Evolutionary conservation across 352 stramenopile genomes (phyloP).

Genomic region (Phytophthora brassicae): DNA sequence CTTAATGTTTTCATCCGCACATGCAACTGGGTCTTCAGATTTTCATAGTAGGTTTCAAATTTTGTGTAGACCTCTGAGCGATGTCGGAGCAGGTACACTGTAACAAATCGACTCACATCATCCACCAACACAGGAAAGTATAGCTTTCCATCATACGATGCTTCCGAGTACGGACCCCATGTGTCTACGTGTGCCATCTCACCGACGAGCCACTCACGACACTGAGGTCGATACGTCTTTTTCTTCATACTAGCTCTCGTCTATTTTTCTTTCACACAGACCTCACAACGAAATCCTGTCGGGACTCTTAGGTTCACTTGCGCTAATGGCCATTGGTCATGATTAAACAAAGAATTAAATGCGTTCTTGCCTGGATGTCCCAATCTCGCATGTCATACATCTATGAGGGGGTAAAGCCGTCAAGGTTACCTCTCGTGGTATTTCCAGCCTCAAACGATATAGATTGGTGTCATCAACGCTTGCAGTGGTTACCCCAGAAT

Average conservation of each 20-base stretch:
- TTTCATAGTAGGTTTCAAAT: slow-evolving; percentile 16
- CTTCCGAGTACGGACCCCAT: slow-evolving; percentile 3
- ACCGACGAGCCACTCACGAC: slow-evolving; percentile 1
- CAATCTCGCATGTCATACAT: slow-evolving; percentile 1
- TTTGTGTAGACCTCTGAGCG: slow-evolving; percentile 22
- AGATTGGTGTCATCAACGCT: background rate
- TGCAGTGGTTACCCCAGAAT: background rate
- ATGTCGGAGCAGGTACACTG: slow-evolving; percentile 8
- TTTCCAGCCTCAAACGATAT: slow-evolving; percentile 2
- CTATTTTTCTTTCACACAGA: background rate
- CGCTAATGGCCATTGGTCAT: slow-evolving; percentile 1
- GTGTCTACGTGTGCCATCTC: slow-evolving; percentile 1
- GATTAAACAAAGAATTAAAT: slow-evolving; percentile 8
- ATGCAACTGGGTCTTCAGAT: slow-evolving; percentile 12
- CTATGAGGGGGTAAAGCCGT: background rate
- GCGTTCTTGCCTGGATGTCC: background rate
- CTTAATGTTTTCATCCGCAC: slow-evolving; percentile 18
- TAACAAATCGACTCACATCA: too few species aligned
- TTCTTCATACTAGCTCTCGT: background rate
- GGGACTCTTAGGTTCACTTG: background rate
- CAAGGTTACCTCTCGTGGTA: background rate
- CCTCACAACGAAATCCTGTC: background rate
- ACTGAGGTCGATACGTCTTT: background rate
- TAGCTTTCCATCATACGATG: background rate
- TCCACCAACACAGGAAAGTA: slow-evolving; percentile 15